These are phyloP conservation scores for Fonsecaea monophora DNA, from an alignment of 2,329 filamentous ascomycete species.

Conservation along the genomic window DNA sequence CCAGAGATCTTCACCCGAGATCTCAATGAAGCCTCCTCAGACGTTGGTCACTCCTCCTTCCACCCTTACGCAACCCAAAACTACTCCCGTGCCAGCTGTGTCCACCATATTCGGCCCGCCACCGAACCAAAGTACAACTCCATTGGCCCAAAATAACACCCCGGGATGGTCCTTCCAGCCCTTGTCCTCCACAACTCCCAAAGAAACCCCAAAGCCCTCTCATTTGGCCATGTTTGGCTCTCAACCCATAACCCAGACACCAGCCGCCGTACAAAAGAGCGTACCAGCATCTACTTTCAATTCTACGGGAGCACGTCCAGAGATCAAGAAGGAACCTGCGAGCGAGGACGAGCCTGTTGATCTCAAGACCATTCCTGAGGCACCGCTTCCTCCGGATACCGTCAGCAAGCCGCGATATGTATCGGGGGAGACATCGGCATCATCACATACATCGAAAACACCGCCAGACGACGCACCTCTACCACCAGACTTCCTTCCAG, in stretches of 20 bases:
- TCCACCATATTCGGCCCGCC: slow-evolving; percentile 47
- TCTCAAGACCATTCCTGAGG: slow-evolving; percentile 44
- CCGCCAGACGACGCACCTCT: slow-evolving; percentile 40
- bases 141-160: slow-evolving; percentile 42
- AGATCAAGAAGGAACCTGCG: slow-evolving; percentile 46
- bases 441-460: slow-evolving; percentile 36
- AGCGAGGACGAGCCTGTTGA: slow-evolving; percentile 44
- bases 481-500: slow-evolving; percentile 44
- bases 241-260: slow-evolving; percentile 40
- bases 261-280: slow-evolving; percentile 43
- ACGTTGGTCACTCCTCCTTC: slow-evolving; percentile 39
- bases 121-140: slow-evolving; percentile 38
- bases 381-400: slow-evolving; percentile 56
- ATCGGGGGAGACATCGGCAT: slow-evolving; percentile 57
- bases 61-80: slow-evolving; percentile 37
- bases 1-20: slow-evolving; percentile 16
- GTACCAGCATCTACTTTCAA: slow-evolving; percentile 40
- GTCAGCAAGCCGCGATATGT: slow-evolving; percentile 56
- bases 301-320: slow-evolving; percentile 40
- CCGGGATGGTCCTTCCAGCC: slow-evolving; percentile 39
- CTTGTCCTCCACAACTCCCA: slow-evolving; percentile 39
- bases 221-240: slow-evolving; percentile 45
- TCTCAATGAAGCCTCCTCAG: slow-evolving; percentile 22
- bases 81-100: slow-evolving; percentile 44
- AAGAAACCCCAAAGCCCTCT: slow-evolving; percentile 41